Evolutionary conservation across 2,329 filamentous ascomycete genomes (phyloP).

Genomic region (Stenocarpella maydis): DNA sequence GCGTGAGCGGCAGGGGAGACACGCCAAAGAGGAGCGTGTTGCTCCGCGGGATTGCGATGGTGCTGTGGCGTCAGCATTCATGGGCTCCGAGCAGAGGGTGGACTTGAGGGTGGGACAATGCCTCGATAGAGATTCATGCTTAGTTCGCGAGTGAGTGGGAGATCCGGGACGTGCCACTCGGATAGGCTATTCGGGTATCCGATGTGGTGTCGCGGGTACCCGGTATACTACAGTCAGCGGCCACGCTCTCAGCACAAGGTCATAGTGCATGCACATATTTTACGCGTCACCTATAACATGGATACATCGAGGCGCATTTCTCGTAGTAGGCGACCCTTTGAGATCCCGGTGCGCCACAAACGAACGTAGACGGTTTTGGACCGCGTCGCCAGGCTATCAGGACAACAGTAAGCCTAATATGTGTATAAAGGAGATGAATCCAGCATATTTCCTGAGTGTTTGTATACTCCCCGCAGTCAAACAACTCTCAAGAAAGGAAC

Average conservation of each 20-base stretch:
- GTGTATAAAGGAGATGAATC: not conserved
- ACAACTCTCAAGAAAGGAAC: not conserved
- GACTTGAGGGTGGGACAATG: not conserved
- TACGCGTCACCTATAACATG: not conserved
- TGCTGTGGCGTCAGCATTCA: not conserved
- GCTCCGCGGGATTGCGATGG: not conserved
- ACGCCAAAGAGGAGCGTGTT: conserved; percentile 1
- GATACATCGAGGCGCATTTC: no score
- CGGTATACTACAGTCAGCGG: not conserved
- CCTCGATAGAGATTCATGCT: not conserved
- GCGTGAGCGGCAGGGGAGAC: conserved; percentile 6
- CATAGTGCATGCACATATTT: not conserved
- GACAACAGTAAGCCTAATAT: not conserved
- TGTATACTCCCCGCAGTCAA: not conserved
- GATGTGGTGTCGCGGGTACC: not conserved
- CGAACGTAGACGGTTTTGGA: not conserved
- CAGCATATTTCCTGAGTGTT: not conserved
- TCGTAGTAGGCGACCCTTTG: not conserved
- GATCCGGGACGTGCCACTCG: not conserved
- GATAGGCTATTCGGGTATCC: conserved; percentile 22
- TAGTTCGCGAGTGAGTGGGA: not conserved
- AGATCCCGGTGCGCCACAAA: not conserved
- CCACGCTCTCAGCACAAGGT: not conserved
- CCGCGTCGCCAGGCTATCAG: no score
- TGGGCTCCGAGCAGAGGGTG: not conserved